A percentile compares a stretch with the other conserved stretches of the same genome.
phyloP scores from a whole-genome alignment of 2,329 filamentous ascomycete genomes.

The Tothia fuscella region DNA sequence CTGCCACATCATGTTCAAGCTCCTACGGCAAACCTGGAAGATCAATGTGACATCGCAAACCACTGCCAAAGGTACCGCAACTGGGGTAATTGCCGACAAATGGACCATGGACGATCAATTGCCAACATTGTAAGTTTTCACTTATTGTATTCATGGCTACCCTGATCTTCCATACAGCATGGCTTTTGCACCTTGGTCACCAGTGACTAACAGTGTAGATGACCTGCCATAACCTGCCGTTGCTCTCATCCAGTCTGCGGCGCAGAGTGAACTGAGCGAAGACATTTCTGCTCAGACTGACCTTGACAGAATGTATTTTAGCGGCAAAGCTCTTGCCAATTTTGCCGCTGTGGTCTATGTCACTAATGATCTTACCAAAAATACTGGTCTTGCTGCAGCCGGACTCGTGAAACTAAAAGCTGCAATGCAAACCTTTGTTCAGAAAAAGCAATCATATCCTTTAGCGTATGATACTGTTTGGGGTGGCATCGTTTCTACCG shows the following conservation, averaged over 20 bases:
- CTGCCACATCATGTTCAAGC: constrained; percentile 75
- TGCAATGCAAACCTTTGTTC: constrained; percentile 36
- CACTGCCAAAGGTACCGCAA: constrained; percentile 73
- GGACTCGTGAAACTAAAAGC: constrained; percentile 38
- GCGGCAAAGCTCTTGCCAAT: constrained; percentile 47
- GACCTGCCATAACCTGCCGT: constrained; percentile 33
- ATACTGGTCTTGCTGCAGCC: constrained; percentile 36
- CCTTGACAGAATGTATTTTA: constrained; percentile 82
- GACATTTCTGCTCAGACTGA: constrained; percentile 63
- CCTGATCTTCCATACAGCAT: constrained; percentile 60
- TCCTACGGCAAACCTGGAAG: constrained; percentile 38
- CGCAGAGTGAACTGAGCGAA: constrained; percentile 62
- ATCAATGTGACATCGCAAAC: constrained; percentile 54
- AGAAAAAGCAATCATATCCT: constrained; percentile 33
- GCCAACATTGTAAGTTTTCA: no score
- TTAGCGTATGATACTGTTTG: constrained; percentile 48
- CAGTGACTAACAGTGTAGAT: constrained; percentile 29
- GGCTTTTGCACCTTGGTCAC: constrained; percentile 68
- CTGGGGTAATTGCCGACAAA: constrained; percentile 54
- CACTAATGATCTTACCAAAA: constrained; percentile 40
- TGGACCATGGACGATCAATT: constrained; percentile 76
- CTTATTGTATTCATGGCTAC: no score
- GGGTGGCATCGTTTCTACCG: constrained; percentile 72
- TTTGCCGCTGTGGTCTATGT: constrained; percentile 33
- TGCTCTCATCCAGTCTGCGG: constrained; percentile 46